Evolutionary conservation across 352 stramenopile genomes (phyloP), one percentile per base, ranked within the genome.

Genomic region (Globisporangium nodosum): DNA sequence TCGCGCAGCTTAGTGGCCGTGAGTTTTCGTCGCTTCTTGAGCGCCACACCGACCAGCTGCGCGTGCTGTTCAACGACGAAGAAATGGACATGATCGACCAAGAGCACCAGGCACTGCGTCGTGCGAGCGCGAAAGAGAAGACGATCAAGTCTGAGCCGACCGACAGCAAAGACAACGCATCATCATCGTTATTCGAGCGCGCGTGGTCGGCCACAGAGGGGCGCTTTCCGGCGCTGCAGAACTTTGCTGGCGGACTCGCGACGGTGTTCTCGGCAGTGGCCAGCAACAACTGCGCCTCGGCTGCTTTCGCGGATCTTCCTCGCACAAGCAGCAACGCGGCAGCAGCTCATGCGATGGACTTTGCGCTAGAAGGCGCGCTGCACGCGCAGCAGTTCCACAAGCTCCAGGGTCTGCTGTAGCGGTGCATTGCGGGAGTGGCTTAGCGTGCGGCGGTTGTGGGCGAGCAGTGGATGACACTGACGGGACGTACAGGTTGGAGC

Each of bases 201-300:
- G 67, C 73, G 6, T 90, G 80, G 80, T 50, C 54, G 7, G 46
- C 57, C 8, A 77, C 69, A 0, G 51, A 65, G 4, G 56, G 65
- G 0, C 73, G 77, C 9, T 90, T 87, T 42, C 65, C 63, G 21
- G 47, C 67, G 33, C 68, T 90, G 12, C 75, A 88, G 61, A 63
- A 64, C 21, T 87, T 90, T 49, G 80, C 75, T 0, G 80, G 73
- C 2, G 77, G 77, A 0, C 69, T 90, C 16, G 80, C 80, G 24
- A 87, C 71, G 33, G 66, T 81, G 3, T 78, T 74, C 37, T 59
- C 63, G 5, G 16, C 46, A 6, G 18, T 27, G 42, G 24, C 16
- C 40, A 33, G 49, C 43, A 46, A 47, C 48, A 18, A 24, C 48
- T 35, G 13, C 56, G 12, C 60, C 43, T 49, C 59, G 48, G 27